Conservation (phyloP, 1,284 basidiomycete species). For the Gomphus sp. region DNA sequence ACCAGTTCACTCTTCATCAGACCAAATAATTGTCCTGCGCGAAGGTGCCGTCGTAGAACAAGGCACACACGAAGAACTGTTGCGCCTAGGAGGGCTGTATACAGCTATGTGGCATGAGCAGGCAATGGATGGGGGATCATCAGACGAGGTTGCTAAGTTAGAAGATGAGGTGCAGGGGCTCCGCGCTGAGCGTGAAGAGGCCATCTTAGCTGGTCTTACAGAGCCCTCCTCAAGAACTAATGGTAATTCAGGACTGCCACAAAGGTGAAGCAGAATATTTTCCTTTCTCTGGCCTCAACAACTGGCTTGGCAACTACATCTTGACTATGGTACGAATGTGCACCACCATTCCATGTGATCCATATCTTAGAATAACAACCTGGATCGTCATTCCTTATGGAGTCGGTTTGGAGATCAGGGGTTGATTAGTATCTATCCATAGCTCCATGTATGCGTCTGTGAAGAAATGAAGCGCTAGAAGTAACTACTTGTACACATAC, state of each 20-base stretch:
- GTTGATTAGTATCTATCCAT: neutral
- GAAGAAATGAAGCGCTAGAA: too few species aligned
- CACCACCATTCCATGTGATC: neutral
- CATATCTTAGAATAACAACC: neutral
- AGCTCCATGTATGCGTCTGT: neutral
- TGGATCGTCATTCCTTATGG: neutral
- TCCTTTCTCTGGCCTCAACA: neutral
- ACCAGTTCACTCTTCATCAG: conserved; percentile 26
- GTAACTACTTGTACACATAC: neutral
- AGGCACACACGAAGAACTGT: conserved; percentile 83
- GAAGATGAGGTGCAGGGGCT: conserved; percentile 1
- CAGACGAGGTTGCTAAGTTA: conserved; percentile 1
- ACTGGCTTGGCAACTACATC: neutral
- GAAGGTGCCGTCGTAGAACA: conserved; percentile 83
- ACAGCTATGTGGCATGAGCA: conserved; percentile 84
- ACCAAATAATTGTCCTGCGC: conserved; percentile 84
- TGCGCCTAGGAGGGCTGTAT: conserved; percentile 70
- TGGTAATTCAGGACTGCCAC: neutral
- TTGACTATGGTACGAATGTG: neutral
- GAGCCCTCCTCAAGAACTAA: neutral
- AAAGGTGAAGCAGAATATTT: neutral
- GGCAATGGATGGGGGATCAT: conserved; percentile 23
- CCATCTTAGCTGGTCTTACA: neutral
- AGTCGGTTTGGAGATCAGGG: neutral
- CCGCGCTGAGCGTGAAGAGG: conserved; percentile 4